Conservation (phyloP, 805 yeast species). For the Isabelozyma rhagii region DNA sequence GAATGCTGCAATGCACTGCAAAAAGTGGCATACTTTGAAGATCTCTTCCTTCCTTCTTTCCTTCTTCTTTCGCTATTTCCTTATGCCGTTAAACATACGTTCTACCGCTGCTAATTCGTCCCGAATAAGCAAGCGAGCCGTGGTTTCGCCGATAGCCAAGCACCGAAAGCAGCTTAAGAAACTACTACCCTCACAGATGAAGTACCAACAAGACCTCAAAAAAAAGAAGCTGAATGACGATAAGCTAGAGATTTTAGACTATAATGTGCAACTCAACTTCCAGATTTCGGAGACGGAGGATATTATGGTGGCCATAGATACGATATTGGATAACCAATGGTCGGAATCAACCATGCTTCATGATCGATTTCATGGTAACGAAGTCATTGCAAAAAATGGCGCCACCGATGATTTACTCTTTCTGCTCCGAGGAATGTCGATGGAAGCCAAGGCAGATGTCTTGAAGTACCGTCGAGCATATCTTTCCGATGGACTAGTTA, state of each 20-base stretch:
- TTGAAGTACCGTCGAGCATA: constrained; percentile 28
- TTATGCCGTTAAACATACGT: constrained; percentile 20
- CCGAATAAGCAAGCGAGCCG: constrained; percentile 17
- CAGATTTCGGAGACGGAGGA: constrained; percentile 29
- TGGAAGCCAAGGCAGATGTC: constrained; percentile 34
- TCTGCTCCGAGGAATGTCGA: constrained; percentile 30
- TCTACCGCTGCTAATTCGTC: constrained; percentile 42
- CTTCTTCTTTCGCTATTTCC: background rate
- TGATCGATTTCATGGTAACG: constrained; percentile 15
- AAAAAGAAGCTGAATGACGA: constrained; percentile 9
- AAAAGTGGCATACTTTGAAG: too few relatives aligned
- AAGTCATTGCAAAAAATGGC: background rate
- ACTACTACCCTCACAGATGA: constrained; percentile 22
- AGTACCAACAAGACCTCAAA: constrained; percentile 14
- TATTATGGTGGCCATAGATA: constrained; percentile 28
- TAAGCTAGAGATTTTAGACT: constrained; percentile 21
- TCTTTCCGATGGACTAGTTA: constrained; percentile 39
- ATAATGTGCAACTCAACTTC: constrained; percentile 39
- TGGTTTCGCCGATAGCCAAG: constrained; percentile 23
- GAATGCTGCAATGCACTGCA: too few relatives aligned
- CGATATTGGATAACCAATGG: constrained; percentile 36
- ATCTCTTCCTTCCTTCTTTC: background rate
- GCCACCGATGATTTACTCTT: constrained; percentile 27
- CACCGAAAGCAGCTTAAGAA: constrained; percentile 21
- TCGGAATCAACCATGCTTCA: constrained; percentile 30